Percentiles rank a stretch among this genome's conserved stretches.
Conservation (phyloP, 2,329 filamentous ascomycete genomes). For the Trichoderma sp. region DNA sequence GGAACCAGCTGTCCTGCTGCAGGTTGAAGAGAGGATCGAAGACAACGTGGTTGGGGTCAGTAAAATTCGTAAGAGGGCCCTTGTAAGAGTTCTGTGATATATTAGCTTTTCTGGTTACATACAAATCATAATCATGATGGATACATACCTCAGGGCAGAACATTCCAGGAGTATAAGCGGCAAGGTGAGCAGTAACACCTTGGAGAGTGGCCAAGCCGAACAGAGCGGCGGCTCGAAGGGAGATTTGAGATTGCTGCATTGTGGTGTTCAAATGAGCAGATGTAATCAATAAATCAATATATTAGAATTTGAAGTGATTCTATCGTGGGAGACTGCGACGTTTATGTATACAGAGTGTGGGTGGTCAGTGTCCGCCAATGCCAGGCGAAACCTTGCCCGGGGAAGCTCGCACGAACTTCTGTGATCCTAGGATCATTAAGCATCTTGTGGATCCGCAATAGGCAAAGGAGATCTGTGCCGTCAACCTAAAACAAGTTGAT, state of each 20-base stretch:
- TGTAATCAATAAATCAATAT: not conserved
- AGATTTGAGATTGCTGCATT: constrained; percentile 1
- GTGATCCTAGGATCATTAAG: not conserved
- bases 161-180: constrained; percentile 12
- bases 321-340: not conserved
- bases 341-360: not conserved
- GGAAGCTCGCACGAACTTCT: not conserved
- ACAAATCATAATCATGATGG: no score
- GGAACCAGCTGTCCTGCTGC: not conserved
- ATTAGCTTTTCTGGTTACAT: not conserved
- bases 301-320: no score
- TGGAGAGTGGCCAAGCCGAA: constrained; percentile 1
- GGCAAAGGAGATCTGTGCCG: not conserved
- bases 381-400: not conserved
- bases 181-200: constrained; percentile 2
- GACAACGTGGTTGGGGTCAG: not conserved
- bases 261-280: not conserved
- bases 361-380: not conserved
- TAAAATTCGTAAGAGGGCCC: constrained; percentile 1
- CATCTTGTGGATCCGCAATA: not conserved
- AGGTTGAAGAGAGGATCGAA: constrained; percentile 1
- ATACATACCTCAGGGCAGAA: constrained; percentile 9
- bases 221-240: not conserved
- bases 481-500: not conserved
- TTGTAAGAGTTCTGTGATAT: not conserved